phyloP scores from a whole-genome alignment of 148 eudicot genomes.

The Vaccinium corymbosum region DNA sequence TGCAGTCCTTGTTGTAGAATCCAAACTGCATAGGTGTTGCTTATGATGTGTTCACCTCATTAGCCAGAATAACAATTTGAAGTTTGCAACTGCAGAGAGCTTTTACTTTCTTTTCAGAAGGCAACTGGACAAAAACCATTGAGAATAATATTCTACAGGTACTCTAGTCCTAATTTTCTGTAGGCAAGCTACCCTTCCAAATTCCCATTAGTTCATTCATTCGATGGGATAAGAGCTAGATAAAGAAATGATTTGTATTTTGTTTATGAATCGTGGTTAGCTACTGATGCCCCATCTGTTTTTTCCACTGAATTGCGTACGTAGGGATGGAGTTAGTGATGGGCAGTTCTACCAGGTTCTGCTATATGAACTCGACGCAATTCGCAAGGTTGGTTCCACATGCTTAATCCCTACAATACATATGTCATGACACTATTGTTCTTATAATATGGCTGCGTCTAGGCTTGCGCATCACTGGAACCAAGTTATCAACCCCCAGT shows the following conservation, averaged over 20 bases:
- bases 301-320: not conserved
- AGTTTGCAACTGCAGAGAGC: slow-evolving; percentile 48
- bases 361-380: slow-evolving; percentile 87
- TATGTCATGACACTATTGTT: not conserved
- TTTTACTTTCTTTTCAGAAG: slow-evolving; percentile 70
- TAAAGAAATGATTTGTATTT: not conserved
- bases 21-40: not conserved
- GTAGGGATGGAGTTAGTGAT: slow-evolving; percentile 94
- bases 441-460: slow-evolving; percentile 15
- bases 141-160: slow-evolving; percentile 95
- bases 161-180: not conserved
- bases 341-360: slow-evolving; percentile 92
- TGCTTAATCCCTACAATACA: not conserved
- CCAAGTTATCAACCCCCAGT: slow-evolving; percentile 83
- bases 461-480: slow-evolving; percentile 92
- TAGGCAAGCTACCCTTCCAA: not conserved
- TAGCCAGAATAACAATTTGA: not conserved
- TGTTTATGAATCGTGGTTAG: not conserved
- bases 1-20: not conserved
- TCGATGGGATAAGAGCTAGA: not conserved
- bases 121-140: slow-evolving; percentile 69
- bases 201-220: too few relatives aligned
- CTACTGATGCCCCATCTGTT: not conserved
- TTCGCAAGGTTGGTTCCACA: slow-evolving; percentile 61
- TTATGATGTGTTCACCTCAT: not conserved